phyloP scores from a whole-genome alignment of 2,329 filamentous ascomycete species.

The Hansfordia pulvinata region DNA sequence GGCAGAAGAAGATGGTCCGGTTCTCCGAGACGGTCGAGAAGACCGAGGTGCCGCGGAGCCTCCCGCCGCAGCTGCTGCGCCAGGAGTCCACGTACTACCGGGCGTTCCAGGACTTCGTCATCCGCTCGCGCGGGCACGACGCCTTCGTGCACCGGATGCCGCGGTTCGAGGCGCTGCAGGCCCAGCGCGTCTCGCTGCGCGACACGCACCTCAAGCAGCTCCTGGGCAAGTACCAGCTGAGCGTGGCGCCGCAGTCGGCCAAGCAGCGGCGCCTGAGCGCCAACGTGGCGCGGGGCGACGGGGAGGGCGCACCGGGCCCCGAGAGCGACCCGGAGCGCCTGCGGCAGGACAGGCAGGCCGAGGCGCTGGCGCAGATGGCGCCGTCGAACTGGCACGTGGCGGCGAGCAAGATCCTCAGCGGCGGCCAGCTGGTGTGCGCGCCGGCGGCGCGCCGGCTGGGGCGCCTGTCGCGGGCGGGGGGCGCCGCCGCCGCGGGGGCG shows the following conservation, averaged over 20 bases:
- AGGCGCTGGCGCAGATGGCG: conserved; percentile 62
- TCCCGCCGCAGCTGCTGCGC: conserved; percentile 37
- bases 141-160: conserved; percentile 74
- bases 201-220: conserved; percentile 68
- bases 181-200: conserved; percentile 61
- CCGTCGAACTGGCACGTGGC: conserved; percentile 48
- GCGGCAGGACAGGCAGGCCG: conserved; percentile 62
- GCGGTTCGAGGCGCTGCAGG: conserved; percentile 80
- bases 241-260: conserved; percentile 51
- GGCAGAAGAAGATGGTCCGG: conserved; percentile 60
- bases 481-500: conserved; percentile 32
- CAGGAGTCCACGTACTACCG: conserved; percentile 76
- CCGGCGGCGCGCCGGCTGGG: conserved; percentile 50
- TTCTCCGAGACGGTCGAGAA: conserved; percentile 46
- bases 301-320: conserved; percentile 54
- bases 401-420: conserved; percentile 46
- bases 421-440: conserved; percentile 48
- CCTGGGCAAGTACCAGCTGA: conserved; percentile 72
- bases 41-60: conserved; percentile 30
- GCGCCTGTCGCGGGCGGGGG: conserved; percentile 36
- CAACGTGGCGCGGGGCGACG: conserved; percentile 63
- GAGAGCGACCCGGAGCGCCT: conserved; percentile 49
- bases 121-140: conserved; percentile 54
- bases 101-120: conserved; percentile 65
- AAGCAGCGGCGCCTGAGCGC: conserved; percentile 59